Evolutionary conservation across 768 basidiomycete genomes (phyloP).

Genomic region (Xerocomus potaroensis): DNA sequence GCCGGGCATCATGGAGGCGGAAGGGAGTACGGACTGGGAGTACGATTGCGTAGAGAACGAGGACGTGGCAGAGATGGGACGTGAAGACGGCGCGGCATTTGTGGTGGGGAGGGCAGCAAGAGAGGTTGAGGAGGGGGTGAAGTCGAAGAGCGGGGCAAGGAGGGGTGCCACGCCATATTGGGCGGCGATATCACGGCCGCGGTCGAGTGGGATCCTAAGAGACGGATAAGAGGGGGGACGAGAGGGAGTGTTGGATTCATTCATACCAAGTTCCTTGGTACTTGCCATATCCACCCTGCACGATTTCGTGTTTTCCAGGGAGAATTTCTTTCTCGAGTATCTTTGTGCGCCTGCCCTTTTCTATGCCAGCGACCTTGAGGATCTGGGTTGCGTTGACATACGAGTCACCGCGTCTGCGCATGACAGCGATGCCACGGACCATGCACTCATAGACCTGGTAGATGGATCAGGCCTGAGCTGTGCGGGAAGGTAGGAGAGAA

Average conservation of each 20-base stretch:
- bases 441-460: conserved; percentile 92
- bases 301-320: conserved; percentile 93
- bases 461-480: conserved; percentile 14
- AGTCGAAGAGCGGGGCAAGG: conserved; percentile 89
- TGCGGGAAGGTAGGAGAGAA: background rate
- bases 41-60: conserved; percentile 58
- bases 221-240: conserved; percentile 7
- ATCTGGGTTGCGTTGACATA: conserved; percentile 99
- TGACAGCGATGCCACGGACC: conserved; percentile 97
- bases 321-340: conserved; percentile 96
- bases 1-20: conserved; percentile 84
- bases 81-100: conserved; percentile 45
- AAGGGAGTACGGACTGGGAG: conserved; percentile 56
- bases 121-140: conserved; percentile 72
- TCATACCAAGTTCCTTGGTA: conserved; percentile 98
- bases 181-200: conserved; percentile 87
- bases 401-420: conserved; percentile 92
- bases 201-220: conserved; percentile 89
- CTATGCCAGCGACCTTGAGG: conserved; percentile 96
- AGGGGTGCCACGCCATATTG: conserved; percentile 90
- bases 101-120: conserved; percentile 62
- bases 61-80: conserved; percentile 64
- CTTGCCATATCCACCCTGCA: conserved; percentile 98
- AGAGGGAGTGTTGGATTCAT: conserved; percentile 23
- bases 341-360: conserved; percentile 95